Conservation (phyloP, 768 basidiomycete species). For the Podaxis sp. region DNA sequence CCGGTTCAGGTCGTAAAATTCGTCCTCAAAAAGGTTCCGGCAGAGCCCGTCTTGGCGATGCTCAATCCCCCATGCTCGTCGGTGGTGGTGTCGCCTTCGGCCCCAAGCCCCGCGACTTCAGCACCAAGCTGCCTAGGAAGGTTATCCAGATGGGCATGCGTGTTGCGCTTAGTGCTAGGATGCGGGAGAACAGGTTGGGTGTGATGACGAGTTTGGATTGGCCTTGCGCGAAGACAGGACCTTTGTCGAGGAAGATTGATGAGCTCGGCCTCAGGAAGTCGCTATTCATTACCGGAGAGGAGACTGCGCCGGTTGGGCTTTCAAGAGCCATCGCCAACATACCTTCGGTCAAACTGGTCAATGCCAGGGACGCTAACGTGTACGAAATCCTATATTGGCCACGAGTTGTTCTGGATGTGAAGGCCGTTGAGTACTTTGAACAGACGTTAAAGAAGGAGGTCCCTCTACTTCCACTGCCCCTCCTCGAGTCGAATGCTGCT, state of each 20-base stretch:
- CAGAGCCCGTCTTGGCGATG: conserved; percentile 84
- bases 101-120: conserved; percentile 88
- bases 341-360: conserved; percentile 57
- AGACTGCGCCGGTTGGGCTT: conserved; percentile 49
- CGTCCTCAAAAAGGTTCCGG: conserved; percentile 91
- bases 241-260: conserved; percentile 58
- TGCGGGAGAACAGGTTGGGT: conserved; percentile 69
- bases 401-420: conserved; percentile 74
- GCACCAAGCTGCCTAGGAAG: conserved; percentile 89
- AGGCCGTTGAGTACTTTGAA: conserved; percentile 79
- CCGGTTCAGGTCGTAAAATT: conserved; percentile 86
- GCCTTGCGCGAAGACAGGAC: conserved; percentile 70
- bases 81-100: conserved; percentile 95
- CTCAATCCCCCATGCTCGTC: conserved; percentile 78
- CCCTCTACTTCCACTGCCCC: conserved; percentile 22
- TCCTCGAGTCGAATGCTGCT: conserved; percentile 4
- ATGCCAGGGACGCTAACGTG: conserved; percentile 64
- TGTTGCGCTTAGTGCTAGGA: conserved; percentile 80
- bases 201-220: conserved; percentile 71
- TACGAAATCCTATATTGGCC: conserved; percentile 85
- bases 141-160: conserved; percentile 91
- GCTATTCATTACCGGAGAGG: conserved; percentile 69
- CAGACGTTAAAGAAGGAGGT: conserved; percentile 49
- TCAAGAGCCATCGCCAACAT: conserved; percentile 67
- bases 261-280: conserved; percentile 66